These are phyloP conservation scores for Cicer chorassanicum DNA, from an alignment of 306 rosid species.

Conservation along the genomic window DNA sequence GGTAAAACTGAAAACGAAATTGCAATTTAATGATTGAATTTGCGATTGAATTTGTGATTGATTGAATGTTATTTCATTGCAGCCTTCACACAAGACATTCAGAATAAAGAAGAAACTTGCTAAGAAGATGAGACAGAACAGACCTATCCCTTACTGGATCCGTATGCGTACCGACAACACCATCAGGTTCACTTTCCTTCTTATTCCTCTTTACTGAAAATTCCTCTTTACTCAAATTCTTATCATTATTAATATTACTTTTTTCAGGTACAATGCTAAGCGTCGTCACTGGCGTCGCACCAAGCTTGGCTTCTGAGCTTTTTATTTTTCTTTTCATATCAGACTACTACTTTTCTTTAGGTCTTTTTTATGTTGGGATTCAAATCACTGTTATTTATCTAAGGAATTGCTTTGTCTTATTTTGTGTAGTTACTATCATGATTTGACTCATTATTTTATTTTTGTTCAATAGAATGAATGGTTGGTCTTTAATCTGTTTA, in stretches of 20 bases:
- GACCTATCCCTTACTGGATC: too few species aligned
- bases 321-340: neutral
- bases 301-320: conserved; percentile 71
- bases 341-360: neutral
- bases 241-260: too few species aligned
- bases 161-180: too few species aligned
- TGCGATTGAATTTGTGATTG: too few species aligned
- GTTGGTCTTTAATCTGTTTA: neutral
- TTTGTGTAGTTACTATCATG: neutral
- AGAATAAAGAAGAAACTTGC: neutral
- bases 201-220: too few species aligned
- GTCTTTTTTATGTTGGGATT: too few species aligned
- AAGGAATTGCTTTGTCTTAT: too few species aligned
- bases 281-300: conserved; percentile 94
- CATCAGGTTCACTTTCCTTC: too few species aligned
- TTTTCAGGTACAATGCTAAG: conserved; percentile 71
- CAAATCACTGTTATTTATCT: neutral
- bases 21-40: too few species aligned
- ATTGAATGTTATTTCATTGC: too few species aligned
- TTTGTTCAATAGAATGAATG: neutral
- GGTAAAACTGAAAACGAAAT: too few species aligned
- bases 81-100: neutral
- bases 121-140: neutral
- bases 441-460: neutral
- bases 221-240: too few species aligned